Base-by-base conservation (phyloP, 1,139 yeast species). In the Saccharomycopsis phalli region DNA sequence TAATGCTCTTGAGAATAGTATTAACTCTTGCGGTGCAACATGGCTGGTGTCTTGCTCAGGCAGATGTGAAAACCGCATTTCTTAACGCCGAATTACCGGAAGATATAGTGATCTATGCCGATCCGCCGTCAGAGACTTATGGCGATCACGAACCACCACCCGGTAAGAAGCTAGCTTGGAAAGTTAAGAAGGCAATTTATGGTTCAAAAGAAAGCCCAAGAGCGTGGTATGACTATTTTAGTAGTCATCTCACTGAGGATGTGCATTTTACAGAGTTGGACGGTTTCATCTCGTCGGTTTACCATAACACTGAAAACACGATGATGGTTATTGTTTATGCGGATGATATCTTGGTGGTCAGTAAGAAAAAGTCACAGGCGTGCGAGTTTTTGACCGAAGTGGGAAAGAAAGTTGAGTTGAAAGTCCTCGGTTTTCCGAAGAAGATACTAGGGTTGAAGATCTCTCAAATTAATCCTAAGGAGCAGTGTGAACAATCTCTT, bases 121-220 rank as follows among this genome's bases (percentile, higher is more conserved):
- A 13, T 20, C 36, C 36, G 17, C 36, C 36, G 13, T 27, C 25
- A 2, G 36, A 33, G 4, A 20, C n/a, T 10, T 11, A 4, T 14
- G 7, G 13, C 5, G 36, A 21, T 4, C 21, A 11, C 14, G 11
- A 20, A 21, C n/a, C n/a, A n/a, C n/a, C n/a, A n/a, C n/a, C n/a
- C n/a, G 26, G 26, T 4, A 33, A 33, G 28, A 33, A 33, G 8
- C 7, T 33, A 20, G 34, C 34, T 6, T 31, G 34, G 36, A 33
- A 28, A 33, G 25, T 33, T 2, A 33, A 28, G 26, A 33, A 33
- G 22, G 26, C 26, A 11, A 21, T 33, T 10, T 33, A 21, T 19
- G 36, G 36, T 11, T n/a, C 13, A 14, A 18, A 7, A n/a, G 28
- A 33, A 21, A 20, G 27, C 5, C 36, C 36, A 4, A 33, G 22